Evolutionary conservation across 2,329 filamentous ascomycete species (phyloP), one percentile per base, ranked within the genome.

Genomic region (Stachybotrys echinatus): DNA sequence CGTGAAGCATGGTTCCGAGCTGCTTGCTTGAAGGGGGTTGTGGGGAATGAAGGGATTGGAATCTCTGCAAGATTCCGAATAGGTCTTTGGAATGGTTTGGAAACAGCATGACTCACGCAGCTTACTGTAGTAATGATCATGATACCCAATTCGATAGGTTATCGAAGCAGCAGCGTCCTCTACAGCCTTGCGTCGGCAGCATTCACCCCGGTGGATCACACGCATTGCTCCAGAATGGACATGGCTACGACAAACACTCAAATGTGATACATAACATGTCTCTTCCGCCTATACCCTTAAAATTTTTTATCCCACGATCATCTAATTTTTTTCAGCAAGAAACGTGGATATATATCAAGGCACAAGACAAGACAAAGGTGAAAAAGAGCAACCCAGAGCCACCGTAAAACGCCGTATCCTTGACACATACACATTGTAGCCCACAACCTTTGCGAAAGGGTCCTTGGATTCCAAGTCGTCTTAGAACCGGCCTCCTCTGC

Each of bases 61-160:
- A n/a, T 34, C 27, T 34, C 27, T 34, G 10, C 27, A 34, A 34
- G 27, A 34, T 14, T 34, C 10, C 10, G 10, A 34, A 34, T 14
- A 34, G 14, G 27, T 8, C 14, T 14, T 10, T 34, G 10, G 14
- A 14, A 34, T 3, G 27, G 23, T 45, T 19, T 19, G 22, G 12
- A 21, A 45, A 27, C 17, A 18, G 12, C 42, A 45, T 45, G 42
- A 12, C 42, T 45, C 23, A 23, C 42, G 22, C 42, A 23, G 42
- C 7, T 12, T 23, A 22, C 18, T 22, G 19, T 45, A 45, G 42
- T 23, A 45, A 45, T 45, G 42, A 45, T 45, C 42, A 45, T 45
- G 42, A 45, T 45, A 45, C 42, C 42, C 42, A 12, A 34, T 34
- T 3, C 14, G 14, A n/a, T n/a, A 34, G 27, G 27, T 34, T 34